These are phyloP conservation scores for Knufia fluminis DNA, from an alignment of 2,329 filamentous ascomycete species.

Conservation along the genomic window DNA sequence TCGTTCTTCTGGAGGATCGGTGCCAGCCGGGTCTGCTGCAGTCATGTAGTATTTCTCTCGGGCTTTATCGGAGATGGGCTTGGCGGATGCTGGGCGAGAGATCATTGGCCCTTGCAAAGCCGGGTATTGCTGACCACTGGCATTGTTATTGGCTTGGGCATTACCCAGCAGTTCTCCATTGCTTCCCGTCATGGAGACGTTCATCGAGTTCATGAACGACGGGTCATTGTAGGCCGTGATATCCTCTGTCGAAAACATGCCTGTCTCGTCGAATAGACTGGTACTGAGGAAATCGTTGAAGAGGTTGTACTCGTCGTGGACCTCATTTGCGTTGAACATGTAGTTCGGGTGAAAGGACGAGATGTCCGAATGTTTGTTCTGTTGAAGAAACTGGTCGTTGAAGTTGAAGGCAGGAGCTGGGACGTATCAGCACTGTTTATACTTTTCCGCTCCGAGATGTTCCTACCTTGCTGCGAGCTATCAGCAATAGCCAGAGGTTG, in stretches of 20 bases:
- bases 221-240: conserved; percentile 54
- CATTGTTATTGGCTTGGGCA: conserved; percentile 30
- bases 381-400: conserved; percentile 68
- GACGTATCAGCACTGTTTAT: conserved; percentile 24
- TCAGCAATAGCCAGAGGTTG: conserved; percentile 55
- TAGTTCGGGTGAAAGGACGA: conserved; percentile 88
- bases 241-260: conserved; percentile 58
- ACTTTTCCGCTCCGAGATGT: conserved; percentile 10
- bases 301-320: conserved; percentile 92
- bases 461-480: conserved; percentile 68
- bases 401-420: conserved; percentile 59
- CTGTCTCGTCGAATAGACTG: conserved; percentile 72
- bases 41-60: conserved; percentile 89
- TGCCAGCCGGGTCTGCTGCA: conserved; percentile 84
- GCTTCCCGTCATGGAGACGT: conserved; percentile 24
- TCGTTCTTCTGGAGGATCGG: conserved; percentile 78
- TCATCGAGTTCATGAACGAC: conserved; percentile 40
- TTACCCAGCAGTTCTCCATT: conserved; percentile 28
- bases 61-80: conserved; percentile 54
- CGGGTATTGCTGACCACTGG: conserved; percentile 28
- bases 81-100: conserved; percentile 51
- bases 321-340: conserved; percentile 89
- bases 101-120: conserved; percentile 43
- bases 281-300: conserved; percentile 94
- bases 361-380: conserved; percentile 87